Conservation (phyloP, 495 filamentous ascomycete genomes). For the Geoglossum glabrum region DNA sequence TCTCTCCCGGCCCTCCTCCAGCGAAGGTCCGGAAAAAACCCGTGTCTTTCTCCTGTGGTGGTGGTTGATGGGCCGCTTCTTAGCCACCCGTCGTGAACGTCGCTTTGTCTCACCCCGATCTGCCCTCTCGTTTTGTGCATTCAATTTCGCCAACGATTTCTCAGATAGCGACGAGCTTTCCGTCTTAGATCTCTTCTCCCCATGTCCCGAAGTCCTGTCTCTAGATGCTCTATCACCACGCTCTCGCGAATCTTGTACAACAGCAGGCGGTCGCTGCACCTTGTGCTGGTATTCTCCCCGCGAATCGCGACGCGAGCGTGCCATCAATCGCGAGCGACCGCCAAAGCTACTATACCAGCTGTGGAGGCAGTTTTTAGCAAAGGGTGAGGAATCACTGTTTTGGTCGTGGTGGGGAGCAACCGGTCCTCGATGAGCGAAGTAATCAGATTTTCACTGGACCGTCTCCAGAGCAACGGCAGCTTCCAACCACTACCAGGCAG, state of each 20-base stretch:
- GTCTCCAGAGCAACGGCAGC: neutral
- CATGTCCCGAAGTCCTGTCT: neutral
- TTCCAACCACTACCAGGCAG: neutral
- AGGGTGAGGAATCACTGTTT: neutral
- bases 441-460: neutral
- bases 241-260: neutral
- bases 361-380: neutral
- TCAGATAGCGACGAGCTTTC: conserved; percentile 24
- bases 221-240: neutral
- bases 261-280: neutral
- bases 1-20: conserved; percentile 15
- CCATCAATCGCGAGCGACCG: neutral
- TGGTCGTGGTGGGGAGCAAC: neutral
- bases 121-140: conserved; percentile 29
- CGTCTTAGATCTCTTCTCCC: conserved; percentile 12
- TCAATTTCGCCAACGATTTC: conserved; percentile 39
- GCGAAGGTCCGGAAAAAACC: conserved; percentile 18
- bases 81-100: conserved; percentile 10
- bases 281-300: neutral
- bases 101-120: neutral
- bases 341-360: neutral
- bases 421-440: neutral
- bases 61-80: conserved; percentile 10
- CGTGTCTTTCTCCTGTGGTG: conserved; percentile 13
- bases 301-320: neutral